phyloP scores from a whole-genome alignment of 208 protist species.

The Crithidia mellificae region DNA sequence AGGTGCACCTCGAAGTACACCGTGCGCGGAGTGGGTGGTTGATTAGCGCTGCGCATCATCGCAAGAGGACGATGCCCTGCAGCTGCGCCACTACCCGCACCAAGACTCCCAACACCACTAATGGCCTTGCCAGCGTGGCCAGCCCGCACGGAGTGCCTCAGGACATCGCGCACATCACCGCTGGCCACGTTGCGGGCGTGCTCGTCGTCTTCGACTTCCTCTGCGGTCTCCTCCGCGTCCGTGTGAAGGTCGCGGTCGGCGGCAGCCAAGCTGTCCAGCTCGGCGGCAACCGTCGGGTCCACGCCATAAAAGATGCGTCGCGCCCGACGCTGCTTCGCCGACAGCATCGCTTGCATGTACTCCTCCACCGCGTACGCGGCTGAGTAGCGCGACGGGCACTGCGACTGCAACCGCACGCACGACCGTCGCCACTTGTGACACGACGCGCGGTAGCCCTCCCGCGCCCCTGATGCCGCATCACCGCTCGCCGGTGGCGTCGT shows the following conservation, averaged over 20 bases:
- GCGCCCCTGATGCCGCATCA: background rate
- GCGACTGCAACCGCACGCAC: background rate
- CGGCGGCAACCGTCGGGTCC: background rate
- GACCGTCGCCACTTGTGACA: constrained; percentile 2
- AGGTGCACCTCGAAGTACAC: constrained; percentile 82
- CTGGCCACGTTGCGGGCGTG: background rate
- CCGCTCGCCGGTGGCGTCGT: too few relatives aligned
- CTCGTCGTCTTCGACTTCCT: background rate
- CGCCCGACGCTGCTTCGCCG: constrained; percentile 28
- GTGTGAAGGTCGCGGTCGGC: too few relatives aligned
- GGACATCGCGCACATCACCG: background rate
- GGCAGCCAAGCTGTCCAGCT: background rate
- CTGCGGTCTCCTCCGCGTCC: background rate
- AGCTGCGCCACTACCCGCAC: too few relatives aligned
- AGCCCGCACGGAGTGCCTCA: background rate
- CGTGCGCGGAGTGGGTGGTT: background rate
- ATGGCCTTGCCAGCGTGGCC: too few relatives aligned
- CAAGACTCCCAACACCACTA: too few relatives aligned
- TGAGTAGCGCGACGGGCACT: constrained; percentile 20
- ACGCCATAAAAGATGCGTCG: constrained; percentile 18
- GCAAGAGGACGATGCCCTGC: background rate
- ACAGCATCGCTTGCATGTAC: constrained; percentile 12
- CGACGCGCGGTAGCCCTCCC: background rate
- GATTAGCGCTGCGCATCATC: background rate
- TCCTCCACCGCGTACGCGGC: constrained; percentile 18